Conservation (phyloP, 257 asterid species). For the Solanum neorickii region DNA sequence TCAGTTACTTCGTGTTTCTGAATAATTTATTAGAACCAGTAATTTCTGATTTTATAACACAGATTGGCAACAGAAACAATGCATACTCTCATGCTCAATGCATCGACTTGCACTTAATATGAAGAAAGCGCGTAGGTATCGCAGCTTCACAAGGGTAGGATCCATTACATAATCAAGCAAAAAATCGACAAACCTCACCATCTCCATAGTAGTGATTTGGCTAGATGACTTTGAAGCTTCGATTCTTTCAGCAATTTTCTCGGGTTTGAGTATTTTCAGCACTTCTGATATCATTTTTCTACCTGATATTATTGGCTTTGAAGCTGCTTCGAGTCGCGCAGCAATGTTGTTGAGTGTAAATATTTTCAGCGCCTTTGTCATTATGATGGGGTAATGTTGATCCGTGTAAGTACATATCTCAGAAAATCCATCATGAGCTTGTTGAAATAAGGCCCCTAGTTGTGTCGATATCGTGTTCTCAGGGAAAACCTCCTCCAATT, state of each 20-base stretch:
- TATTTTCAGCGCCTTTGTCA: not conserved
- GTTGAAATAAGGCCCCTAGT: not conserved
- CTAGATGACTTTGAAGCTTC: not conserved
- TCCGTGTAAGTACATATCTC: no score
- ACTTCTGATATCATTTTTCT: not conserved
- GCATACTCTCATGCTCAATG: not conserved
- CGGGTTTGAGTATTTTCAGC: not conserved
- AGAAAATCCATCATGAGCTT: not conserved
- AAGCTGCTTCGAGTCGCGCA: not conserved
- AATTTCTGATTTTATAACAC: no score
- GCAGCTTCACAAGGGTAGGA: not conserved
- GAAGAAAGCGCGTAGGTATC: not conserved
- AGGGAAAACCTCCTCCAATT: not conserved
- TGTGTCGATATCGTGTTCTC: not conserved
- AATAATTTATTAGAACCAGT: no score
- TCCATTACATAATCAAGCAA: not conserved
- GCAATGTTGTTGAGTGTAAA: not conserved
- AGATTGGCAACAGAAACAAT: not conserved
- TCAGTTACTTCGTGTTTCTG: no score
- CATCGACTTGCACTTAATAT: not conserved
- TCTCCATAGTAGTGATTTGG: not conserved
- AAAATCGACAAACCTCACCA: not conserved
- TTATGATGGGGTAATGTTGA: no score
- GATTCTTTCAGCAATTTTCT: not conserved
- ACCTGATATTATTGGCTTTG: not conserved